Evolutionary conservation across 371 early-diverging fungal species (phyloP).

Genomic region (Syncephalastrum sp.): DNA sequence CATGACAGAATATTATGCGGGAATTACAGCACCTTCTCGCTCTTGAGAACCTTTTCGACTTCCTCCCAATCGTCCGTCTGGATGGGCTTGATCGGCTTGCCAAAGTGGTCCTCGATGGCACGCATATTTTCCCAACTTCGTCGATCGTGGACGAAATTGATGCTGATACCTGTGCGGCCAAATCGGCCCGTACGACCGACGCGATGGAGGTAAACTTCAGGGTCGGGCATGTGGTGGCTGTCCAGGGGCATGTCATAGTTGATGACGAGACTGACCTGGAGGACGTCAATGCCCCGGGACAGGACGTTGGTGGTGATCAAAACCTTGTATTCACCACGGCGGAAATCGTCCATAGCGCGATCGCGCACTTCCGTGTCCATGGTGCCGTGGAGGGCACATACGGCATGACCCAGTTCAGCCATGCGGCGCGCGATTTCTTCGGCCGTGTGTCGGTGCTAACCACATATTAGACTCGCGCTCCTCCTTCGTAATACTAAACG

Average conservation of each 20-base stretch:
- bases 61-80: slow-evolving; percentile 78
- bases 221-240: slow-evolving; percentile 61
- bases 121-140: slow-evolving; percentile 70
- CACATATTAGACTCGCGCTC: neutral
- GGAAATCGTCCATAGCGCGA: slow-evolving; percentile 89
- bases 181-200: slow-evolving; percentile 99
- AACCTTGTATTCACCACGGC: slow-evolving; percentile 89
- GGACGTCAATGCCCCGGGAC: slow-evolving; percentile 97
- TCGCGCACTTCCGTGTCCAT: slow-evolving; percentile 85
- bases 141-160: slow-evolving; percentile 93
- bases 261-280: slow-evolving; percentile 95
- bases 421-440: slow-evolving; percentile 79
- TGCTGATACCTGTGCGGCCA: slow-evolving; percentile 93
- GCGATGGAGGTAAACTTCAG: slow-evolving; percentile 97
- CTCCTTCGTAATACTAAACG: neutral
- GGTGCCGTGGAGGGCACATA: slow-evolving; percentile 89
- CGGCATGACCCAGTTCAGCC: slow-evolving; percentile 82
- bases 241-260: slow-evolving; percentile 96
- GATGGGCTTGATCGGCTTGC: slow-evolving; percentile 70
- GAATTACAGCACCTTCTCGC: slow-evolving; percentile 42
- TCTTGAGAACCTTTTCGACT: slow-evolving; percentile 75
- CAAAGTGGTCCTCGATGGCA: slow-evolving; percentile 76
- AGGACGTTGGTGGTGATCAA: slow-evolving; percentile 96
- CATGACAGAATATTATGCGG: no score
- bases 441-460: slow-evolving; percentile 77